A percentile compares a stretch with the other conserved stretches of the same genome.
Conservation (phyloP, 495 filamentous ascomycete genomes). For the Physcia stellaris region DNA sequence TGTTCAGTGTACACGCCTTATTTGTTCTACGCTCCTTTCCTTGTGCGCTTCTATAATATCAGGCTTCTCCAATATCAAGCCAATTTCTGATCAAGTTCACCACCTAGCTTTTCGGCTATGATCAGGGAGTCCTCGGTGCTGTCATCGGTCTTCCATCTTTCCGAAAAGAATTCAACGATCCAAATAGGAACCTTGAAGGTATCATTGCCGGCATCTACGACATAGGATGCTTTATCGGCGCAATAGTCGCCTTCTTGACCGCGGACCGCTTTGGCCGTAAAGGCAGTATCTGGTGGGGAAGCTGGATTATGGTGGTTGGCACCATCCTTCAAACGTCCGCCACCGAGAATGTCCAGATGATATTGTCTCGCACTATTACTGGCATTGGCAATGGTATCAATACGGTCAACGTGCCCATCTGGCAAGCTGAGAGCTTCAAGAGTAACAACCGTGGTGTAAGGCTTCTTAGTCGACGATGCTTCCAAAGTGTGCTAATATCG, state of each 20-base stretch:
- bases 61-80: not conserved
- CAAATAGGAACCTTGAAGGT: slow-evolving; percentile 23
- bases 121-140: slow-evolving; percentile 43
- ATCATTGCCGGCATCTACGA: slow-evolving; percentile 33
- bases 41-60: not conserved
- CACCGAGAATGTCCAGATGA: slow-evolving; percentile 25
- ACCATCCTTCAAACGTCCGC: slow-evolving; percentile 21
- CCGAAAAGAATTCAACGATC: slow-evolving; percentile 30
- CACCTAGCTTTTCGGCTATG: slow-evolving; percentile 39
- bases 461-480: not conserved
- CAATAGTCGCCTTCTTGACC: slow-evolving; percentile 26
- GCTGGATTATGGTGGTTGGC: slow-evolving; percentile 28
- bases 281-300: slow-evolving; percentile 28
- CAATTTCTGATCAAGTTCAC: slow-evolving; percentile 1
- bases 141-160: slow-evolving; percentile 42
- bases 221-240: slow-evolving; percentile 32
- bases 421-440: slow-evolving; percentile 16
- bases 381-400: slow-evolving; percentile 18
- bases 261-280: slow-evolving; percentile 30
- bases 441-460: slow-evolving; percentile 15
- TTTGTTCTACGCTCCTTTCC: not conserved
- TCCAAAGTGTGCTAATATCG: not conserved
- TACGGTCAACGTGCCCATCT: slow-evolving; percentile 15
- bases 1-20: too few species aligned
- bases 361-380: slow-evolving; percentile 28